Evolutionary conservation across 2,329 filamentous ascomycete genomes (phyloP), one percentile per base, ranked within the genome.

Genomic region (Fusarium tupiense): DNA sequence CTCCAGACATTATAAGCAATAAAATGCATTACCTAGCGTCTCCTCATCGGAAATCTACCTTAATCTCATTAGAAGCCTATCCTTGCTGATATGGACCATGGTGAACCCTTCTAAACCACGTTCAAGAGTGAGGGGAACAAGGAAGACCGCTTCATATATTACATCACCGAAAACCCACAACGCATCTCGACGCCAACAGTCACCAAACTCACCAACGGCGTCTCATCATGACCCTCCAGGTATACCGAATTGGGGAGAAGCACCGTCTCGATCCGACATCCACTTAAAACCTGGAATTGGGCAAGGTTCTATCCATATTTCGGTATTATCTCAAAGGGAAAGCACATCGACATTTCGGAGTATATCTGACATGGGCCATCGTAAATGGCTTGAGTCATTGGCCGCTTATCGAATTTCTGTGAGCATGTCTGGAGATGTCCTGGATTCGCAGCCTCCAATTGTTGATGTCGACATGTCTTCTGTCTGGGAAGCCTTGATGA

Each of bases 11-110:
- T 12, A 14, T 19, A 7, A 14, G 5, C 10, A 10, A n/a, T 14
- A 10, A 40, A n/a, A 40, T 40, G 11, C 2, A 22, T 14, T 40
- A 0, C 17, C 19, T 29, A 5, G 7, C 2, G 7, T 29, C 10
- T 1, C 10, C 11, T n/a, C 5, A 3, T 6, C 52, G 5, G 5
- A 40, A 16, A n/a, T 5, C 17, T 10, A 13, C 12, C 24, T 22
- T 22, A 1, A 29, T 13, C 10, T 0, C 7, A 17, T 8, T 2
- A 6, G 14, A 22, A 29, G 4, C 17, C 14, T 9, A 9, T 29
- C 5, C 20, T 54, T 54, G 35, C 17, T 9, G 10, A 22, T 17
- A 12, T 54, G 6, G 9, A 6, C 46, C 20, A 49, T 49, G 24
- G 11, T 40, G 2, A 29, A 29, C 0, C 35, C 24, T 3, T 29